A percentile compares a stretch with the other conserved stretches of the same genome.
Conservation (phyloP, 129 eudicot species). For the Silybum marianum region DNA sequence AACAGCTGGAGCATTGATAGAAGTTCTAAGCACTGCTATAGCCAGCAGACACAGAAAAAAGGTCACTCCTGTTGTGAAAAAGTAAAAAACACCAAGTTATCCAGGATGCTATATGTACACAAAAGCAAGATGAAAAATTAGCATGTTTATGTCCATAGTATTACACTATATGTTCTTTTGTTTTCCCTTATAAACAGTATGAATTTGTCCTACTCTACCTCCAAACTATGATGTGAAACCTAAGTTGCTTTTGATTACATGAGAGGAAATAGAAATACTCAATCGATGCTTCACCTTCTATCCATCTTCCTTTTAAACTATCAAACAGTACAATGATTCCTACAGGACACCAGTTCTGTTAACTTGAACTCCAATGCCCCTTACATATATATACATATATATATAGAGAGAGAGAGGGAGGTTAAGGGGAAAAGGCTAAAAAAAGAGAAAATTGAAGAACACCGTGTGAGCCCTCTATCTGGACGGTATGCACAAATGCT, state of each 20-base stretch:
- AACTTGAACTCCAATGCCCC: too few species aligned
- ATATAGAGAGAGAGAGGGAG: too few species aligned
- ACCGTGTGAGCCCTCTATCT: too few species aligned
- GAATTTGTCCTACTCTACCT: neutral
- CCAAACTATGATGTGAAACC: neutral
- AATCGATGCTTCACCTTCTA: neutral
- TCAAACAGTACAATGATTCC: too few species aligned
- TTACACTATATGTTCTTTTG: neutral
- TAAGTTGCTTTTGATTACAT: neutral
- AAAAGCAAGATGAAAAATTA: neutral
- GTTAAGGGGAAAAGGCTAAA: too few species aligned
- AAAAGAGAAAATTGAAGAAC: too few species aligned
- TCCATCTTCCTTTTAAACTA: neutral
- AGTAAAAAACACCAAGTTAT: constrained; percentile 14
- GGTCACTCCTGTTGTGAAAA: constrained; percentile 67
- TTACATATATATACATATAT: too few species aligned
- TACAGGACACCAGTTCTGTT: too few species aligned
- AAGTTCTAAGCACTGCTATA: constrained; percentile 72
- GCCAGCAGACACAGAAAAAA: constrained; percentile 82
- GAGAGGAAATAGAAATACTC: neutral
- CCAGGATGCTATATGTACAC: neutral
- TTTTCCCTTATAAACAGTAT: neutral
- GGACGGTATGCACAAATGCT: too few species aligned
- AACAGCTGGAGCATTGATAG: constrained; percentile 77
- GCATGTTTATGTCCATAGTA: neutral